Evolutionary conservation across 768 basidiomycete genomes (phyloP).

Genomic region (Auricularia sp.): DNA sequence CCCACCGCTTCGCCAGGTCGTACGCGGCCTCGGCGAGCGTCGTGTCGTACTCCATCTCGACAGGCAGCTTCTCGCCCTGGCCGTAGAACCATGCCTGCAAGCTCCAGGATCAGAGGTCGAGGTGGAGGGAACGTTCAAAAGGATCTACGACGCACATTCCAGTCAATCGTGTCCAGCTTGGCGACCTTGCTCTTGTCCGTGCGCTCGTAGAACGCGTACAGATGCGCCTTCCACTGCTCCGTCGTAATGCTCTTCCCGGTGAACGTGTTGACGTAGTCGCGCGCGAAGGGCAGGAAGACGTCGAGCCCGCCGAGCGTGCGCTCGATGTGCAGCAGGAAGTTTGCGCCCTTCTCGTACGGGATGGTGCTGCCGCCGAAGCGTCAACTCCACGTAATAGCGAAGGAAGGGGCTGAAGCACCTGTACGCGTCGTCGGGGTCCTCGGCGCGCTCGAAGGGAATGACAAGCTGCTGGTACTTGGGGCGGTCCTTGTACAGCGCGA

Average conservation of each 20-base stretch:
- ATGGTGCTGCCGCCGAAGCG: conserved; percentile 24
- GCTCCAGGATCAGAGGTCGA: not conserved
- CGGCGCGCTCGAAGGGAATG: conserved; percentile 59
- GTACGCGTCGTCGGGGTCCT: conserved; percentile 74
- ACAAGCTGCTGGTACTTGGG: conserved; percentile 76
- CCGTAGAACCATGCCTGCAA: conserved; percentile 72
- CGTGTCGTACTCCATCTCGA: conserved; percentile 63
- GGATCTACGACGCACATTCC: conserved; percentile 45
- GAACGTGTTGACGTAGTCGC: conserved; percentile 73
- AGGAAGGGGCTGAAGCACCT: conserved; percentile 13
- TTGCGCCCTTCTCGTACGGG: conserved; percentile 85
- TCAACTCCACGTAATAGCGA: not conserved
- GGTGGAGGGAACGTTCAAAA: not conserved
- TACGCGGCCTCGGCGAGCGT: conserved; percentile 62
- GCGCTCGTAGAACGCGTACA: conserved; percentile 58
- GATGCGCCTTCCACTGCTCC: conserved; percentile 69
- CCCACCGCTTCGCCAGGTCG: conserved; percentile 64
- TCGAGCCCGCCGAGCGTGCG: conserved; percentile 70
- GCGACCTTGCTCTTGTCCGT: conserved; percentile 55
- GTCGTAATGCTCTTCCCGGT: conserved; percentile 78
- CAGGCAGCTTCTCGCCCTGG: conserved; percentile 63
- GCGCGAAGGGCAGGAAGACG: conserved; percentile 74
- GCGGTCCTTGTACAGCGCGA: conserved; percentile 45
- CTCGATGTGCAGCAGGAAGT: conserved; percentile 67
- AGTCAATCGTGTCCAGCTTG: conserved; percentile 59